phyloP scores from a whole-genome alignment of 306 rosid species.

The Quercus mongolica region DNA sequence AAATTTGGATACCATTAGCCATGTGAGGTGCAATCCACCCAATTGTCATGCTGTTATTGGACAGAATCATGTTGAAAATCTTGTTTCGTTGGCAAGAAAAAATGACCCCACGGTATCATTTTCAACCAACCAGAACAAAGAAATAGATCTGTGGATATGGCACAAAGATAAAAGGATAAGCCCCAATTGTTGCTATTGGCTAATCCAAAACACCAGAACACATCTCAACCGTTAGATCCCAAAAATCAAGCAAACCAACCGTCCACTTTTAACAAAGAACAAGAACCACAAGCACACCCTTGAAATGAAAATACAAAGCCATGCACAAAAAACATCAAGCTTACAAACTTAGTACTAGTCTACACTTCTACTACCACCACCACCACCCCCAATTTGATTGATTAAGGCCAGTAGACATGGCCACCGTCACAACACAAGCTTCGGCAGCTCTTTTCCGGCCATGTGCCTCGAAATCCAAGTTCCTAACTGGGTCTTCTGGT shows the following conservation, averaged over 20 bases:
- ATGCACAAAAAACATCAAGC: slow-evolving; percentile 25
- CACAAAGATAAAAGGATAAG: slow-evolving; percentile 82
- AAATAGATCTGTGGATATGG: slow-evolving; percentile 55
- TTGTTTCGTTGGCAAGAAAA: slow-evolving; percentile 13
- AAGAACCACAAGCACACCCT: slow-evolving; percentile 53
- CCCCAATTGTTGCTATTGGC: slow-evolving; percentile 33
- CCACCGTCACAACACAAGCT: slow-evolving; percentile 88
- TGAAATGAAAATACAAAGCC: slow-evolving; percentile 42
- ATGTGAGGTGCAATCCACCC: slow-evolving; percentile 16
- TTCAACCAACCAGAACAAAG: slow-evolving; percentile 48
- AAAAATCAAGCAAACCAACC: slow-evolving; percentile 50
- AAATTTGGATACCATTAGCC: not conserved
- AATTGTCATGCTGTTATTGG: slow-evolving; percentile 51
- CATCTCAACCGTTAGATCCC: slow-evolving; percentile 40
- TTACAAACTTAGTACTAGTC: slow-evolving; percentile 4
- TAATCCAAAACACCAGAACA: slow-evolving; percentile 9
- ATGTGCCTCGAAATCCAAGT: slow-evolving; percentile 54
- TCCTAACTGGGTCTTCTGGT: slow-evolving; percentile 66
- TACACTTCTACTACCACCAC: not conserved
- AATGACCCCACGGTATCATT: slow-evolving; percentile 47
- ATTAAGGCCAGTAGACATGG: slow-evolving; percentile 48
- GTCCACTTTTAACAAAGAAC: slow-evolving; percentile 18
- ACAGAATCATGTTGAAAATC: not conserved
- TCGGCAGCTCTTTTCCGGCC: slow-evolving; percentile 88
- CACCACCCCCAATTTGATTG: not conserved